A percentile compares a stretch with the other conserved stretches of the same genome.
Conservation (phyloP, 2,329 filamentous ascomycete species). For the Dryadomyces sulphureus region DNA sequence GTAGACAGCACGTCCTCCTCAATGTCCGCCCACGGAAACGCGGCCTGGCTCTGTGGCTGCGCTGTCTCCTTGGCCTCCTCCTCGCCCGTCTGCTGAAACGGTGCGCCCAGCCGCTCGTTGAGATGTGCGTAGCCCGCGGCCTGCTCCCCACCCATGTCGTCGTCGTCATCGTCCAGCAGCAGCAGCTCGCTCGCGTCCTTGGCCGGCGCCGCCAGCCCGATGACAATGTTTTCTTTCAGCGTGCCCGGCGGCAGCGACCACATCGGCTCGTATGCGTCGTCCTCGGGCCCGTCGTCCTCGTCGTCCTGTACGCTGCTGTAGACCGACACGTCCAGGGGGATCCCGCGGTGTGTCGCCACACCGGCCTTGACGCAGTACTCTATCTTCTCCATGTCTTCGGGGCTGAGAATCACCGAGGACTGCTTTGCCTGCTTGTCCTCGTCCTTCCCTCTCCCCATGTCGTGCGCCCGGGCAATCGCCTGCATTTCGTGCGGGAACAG, state of each 20-base stretch:
- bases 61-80: background rate
- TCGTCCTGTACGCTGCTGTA: slow-evolving; percentile 4
- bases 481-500: slow-evolving; percentile 63
- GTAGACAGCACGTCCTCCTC: slow-evolving; percentile 3
- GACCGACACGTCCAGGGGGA: slow-evolving; percentile 8
- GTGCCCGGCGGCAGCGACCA: slow-evolving; percentile 10
- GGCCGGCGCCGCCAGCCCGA: slow-evolving; percentile 1
- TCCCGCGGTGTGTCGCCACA: slow-evolving; percentile 18
- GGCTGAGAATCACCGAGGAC: background rate
- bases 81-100: background rate
- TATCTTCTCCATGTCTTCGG: background rate
- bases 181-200: background rate
- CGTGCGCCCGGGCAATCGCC: slow-evolving; percentile 39
- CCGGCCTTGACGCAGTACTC: slow-evolving; percentile 14
- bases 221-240: slow-evolving; percentile 6
- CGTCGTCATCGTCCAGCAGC: background rate
- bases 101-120: background rate
- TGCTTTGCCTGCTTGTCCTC: background rate
- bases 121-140: slow-evolving; percentile 1
- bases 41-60: background rate
- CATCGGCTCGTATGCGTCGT: slow-evolving; percentile 6
- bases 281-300: slow-evolving; percentile 4
- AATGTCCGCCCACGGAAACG: background rate
- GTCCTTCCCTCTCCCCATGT: background rate
- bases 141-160: too few relatives aligned